Evolutionary conservation across 2,329 filamentous ascomycete genomes (phyloP).

Genomic region (Colletotrichum navitas): DNA sequence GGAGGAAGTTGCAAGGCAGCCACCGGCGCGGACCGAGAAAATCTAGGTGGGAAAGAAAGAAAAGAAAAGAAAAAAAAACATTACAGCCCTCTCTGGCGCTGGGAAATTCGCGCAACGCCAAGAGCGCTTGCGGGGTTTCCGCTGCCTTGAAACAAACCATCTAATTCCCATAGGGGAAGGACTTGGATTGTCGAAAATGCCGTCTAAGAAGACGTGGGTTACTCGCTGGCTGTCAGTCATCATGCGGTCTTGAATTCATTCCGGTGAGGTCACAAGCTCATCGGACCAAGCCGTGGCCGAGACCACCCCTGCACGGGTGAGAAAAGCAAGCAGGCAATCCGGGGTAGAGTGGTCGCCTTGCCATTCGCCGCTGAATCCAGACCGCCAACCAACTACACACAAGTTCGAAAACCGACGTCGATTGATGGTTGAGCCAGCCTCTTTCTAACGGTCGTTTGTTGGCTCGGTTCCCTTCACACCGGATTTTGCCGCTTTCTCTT

Average conservation of each 20-base stretch:
- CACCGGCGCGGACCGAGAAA: background rate
- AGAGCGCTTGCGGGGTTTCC: background rate
- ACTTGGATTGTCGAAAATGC: background rate
- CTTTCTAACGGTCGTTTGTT: background rate
- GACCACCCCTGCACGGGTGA: background rate
- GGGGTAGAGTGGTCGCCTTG: background rate
- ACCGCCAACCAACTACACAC: constrained; percentile 5
- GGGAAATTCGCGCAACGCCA: constrained; percentile 10
- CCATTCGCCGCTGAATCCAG: constrained; percentile 1
- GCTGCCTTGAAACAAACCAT: background rate
- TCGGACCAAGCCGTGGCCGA: constrained; percentile 7
- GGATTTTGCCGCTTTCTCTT: background rate
- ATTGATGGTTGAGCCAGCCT: constrained; percentile 2
- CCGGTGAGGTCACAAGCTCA: constrained; percentile 2
- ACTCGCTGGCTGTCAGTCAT: background rate
- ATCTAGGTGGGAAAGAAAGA: too few relatives aligned
- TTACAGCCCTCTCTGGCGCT: background rate
- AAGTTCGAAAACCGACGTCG: background rate
- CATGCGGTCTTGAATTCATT: background rate
- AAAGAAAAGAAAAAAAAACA: background rate
- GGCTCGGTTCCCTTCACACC: background rate
- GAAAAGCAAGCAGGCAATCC: constrained; percentile 9
- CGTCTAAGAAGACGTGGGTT: background rate
- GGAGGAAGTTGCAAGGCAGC: background rate
- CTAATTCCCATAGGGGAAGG: background rate